These are phyloP conservation scores for Larix sibirica DNA, from an alignment of 83 land plant genomes.

Conservation along the genomic window DNA sequence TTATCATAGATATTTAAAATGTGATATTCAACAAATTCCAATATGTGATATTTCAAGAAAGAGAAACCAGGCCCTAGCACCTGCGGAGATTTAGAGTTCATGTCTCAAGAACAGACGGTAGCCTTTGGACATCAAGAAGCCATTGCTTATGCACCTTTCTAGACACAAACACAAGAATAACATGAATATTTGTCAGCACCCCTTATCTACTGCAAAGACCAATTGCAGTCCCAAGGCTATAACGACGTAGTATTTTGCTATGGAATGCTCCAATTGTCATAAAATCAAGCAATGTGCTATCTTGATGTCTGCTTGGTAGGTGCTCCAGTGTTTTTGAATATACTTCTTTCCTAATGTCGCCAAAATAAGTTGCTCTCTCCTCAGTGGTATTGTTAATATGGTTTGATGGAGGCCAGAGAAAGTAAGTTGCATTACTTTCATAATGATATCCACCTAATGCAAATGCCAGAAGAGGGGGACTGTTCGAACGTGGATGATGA, in stretches of 20 bases:
- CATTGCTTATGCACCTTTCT: conserved; percentile 87
- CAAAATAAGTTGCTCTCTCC: conserved; percentile 90
- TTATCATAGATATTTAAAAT: neutral
- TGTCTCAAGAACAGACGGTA: conserved; percentile 88
- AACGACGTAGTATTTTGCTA: conserved; percentile 82
- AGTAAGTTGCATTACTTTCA: conserved; percentile 84
- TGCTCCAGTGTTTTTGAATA: conserved; percentile 49
- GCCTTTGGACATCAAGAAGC: conserved; percentile 71
- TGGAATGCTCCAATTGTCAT: conserved; percentile 96
- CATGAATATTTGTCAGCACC: conserved; percentile 80
- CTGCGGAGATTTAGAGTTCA: neutral
- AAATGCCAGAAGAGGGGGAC: conserved; percentile 57
- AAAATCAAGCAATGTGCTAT: conserved; percentile 91
- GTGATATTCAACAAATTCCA: neutral
- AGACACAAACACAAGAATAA: conserved; percentile 93
- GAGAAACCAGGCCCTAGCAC: neutral
- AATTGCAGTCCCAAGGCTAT: conserved; percentile 88
- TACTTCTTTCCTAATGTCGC: conserved; percentile 82
- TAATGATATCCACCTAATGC: conserved; percentile 78
- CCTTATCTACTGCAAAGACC: conserved; percentile 81
- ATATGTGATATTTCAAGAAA: neutral
- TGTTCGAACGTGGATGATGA: conserved; percentile 27
- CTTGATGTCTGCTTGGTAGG: conserved; percentile 75
- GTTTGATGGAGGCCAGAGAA: conserved; percentile 81
- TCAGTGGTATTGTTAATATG: conserved; percentile 71